A percentile compares a stretch with the other conserved stretches of the same genome.
Evolutionary conservation across 2,329 filamentous ascomycete genomes (phyloP).

Genomic region (Aspergillus caelatus): DNA sequence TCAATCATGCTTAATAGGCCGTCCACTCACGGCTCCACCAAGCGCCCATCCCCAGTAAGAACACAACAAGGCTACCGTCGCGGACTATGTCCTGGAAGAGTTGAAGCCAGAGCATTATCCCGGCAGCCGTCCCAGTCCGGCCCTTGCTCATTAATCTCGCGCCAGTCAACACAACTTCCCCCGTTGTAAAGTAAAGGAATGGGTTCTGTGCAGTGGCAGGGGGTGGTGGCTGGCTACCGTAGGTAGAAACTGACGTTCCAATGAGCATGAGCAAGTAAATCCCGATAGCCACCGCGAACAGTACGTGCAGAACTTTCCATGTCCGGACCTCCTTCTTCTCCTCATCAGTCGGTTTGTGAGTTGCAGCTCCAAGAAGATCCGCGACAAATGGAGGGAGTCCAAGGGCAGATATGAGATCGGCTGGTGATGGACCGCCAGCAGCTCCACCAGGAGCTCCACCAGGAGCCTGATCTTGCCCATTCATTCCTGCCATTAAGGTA

Average conservation of each 20-base stretch:
- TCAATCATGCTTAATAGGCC: constrained; percentile 1
- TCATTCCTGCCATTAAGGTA: constrained; percentile 38
- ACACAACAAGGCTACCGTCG: constrained; percentile 50
- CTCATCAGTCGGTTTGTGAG: constrained; percentile 40
- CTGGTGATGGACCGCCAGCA: constrained; percentile 29
- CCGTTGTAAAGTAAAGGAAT: constrained; percentile 50
- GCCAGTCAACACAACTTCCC: constrained; percentile 46
- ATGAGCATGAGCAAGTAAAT: constrained; percentile 53
- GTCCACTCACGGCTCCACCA: constrained; percentile 44
- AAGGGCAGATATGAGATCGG: constrained; percentile 45
- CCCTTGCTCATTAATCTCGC: constrained; percentile 36
- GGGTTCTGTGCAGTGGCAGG: constrained; percentile 50
- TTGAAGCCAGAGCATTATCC: constrained; percentile 39
- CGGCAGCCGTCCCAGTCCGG: constrained; percentile 28
- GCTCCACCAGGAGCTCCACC: constrained; percentile 22
- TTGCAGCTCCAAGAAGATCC: constrained; percentile 42
- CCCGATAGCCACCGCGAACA: constrained; percentile 60
- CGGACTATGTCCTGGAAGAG: constrained; percentile 42
- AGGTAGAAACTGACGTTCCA: constrained; percentile 39
- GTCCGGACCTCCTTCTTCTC: constrained; percentile 41
- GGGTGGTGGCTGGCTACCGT: constrained; percentile 44
- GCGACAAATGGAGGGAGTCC: constrained; percentile 45
- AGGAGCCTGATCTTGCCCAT: constrained; percentile 23
- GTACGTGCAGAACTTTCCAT: constrained; percentile 61
- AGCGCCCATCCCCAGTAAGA: constrained; percentile 46